A percentile compares a stretch with the other conserved stretches of the same genome.
phyloP scores from a whole-genome alignment of 2,329 filamentous ascomycete genomes.

The Ampelomyces quisqualis region DNA sequence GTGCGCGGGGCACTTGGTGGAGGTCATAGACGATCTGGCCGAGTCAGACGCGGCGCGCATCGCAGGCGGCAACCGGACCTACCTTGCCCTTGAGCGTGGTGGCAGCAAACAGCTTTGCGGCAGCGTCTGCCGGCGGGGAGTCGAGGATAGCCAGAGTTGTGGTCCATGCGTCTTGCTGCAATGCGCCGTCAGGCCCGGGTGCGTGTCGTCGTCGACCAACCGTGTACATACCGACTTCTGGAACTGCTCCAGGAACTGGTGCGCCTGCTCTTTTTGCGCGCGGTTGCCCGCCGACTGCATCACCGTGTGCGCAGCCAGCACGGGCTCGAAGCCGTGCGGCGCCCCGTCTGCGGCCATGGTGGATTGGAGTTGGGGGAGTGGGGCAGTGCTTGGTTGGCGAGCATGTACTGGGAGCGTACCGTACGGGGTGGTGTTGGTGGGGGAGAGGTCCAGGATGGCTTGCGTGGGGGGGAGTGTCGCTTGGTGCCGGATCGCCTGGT shows the following conservation, averaged over 20 bases:
- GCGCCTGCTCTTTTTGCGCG: conserved; percentile 82
- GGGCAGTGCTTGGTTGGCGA: conserved; percentile 25
- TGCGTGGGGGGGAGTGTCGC: no score
- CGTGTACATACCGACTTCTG: conserved; percentile 84
- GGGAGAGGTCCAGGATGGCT: no score
- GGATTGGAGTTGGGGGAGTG: conserved; percentile 19
- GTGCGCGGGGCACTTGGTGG: conserved; percentile 75
- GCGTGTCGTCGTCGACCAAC: conserved; percentile 9
- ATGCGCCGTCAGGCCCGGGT: conserved; percentile 28
- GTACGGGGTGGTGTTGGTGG: not conserved
- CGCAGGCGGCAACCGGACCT: conserved; percentile 26
- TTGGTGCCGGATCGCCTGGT: no score
- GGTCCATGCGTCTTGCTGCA: conserved; percentile 84
- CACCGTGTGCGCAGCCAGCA: conserved; percentile 83
- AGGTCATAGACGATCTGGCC: conserved; percentile 92
- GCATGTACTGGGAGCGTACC: no score
- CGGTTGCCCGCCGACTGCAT: conserved; percentile 84
- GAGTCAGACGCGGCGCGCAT: conserved; percentile 20
- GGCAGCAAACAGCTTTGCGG: conserved; percentile 91
- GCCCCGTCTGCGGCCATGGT: conserved; percentile 68
- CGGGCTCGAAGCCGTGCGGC: conserved; percentile 75
- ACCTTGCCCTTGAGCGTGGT: conserved; percentile 99
- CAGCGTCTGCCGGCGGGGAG: conserved; percentile 70
- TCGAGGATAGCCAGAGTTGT: conserved; percentile 84
- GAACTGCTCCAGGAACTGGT: conserved; percentile 88